Conservation (phyloP, 148 eudicot genomes). For the Vaccinium macrocarpon region DNA sequence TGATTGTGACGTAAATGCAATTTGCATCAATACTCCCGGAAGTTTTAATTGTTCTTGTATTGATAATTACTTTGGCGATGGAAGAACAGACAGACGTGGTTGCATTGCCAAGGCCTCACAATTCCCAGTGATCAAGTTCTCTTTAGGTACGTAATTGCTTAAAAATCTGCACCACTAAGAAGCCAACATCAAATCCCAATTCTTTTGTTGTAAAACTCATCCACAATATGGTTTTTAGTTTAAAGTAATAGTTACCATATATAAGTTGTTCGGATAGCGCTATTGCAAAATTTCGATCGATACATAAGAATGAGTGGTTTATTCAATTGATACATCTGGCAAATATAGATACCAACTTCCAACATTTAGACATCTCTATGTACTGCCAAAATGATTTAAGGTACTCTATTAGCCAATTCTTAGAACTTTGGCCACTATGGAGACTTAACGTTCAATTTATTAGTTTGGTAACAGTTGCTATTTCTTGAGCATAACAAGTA, state of each 20-base stretch:
- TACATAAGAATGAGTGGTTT: no score
- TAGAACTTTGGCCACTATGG: background rate
- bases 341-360: no score
- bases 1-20: conserved; percentile 15
- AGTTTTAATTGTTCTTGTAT: conserved; percentile 20
- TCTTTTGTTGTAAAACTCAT: no score
- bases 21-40: conserved; percentile 19
- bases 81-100: conserved; percentile 20
- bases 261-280: no score
- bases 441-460: no score
- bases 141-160: conserved; percentile 16
- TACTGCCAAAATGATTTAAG: background rate
- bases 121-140: conserved; percentile 22
- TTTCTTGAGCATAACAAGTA: no score
- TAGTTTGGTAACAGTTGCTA: no score
- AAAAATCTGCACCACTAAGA: no score
- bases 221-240: background rate
- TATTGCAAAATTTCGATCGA: no score
- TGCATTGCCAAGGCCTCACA: conserved; percentile 14
- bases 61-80: conserved; percentile 24
- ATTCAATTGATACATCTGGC: no score
- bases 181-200: background rate
- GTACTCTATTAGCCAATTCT: background rate
- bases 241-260: background rate
- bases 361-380: no score